Evolutionary conservation across 139 green algal genomes (phyloP).

Genomic region (Trebouxia sp.): DNA sequence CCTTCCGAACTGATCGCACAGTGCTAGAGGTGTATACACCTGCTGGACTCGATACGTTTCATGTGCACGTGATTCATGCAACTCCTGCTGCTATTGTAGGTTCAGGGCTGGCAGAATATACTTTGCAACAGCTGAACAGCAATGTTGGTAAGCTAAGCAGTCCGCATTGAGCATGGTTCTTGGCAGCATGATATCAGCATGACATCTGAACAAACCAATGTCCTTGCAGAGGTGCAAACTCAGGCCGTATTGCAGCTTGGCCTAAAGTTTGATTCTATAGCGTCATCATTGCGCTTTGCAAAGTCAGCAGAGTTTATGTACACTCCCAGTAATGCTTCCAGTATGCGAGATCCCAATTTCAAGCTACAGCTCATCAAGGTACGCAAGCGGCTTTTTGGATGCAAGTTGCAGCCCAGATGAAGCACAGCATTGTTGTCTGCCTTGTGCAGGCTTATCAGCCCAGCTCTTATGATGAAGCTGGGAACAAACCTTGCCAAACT

Average conservation of each 20-base stretch:
- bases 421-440: not conserved
- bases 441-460: conserved; percentile 2
- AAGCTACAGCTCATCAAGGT: not conserved
- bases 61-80: too few relatives aligned
- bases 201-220: too few relatives aligned
- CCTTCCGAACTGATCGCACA: too few relatives aligned
- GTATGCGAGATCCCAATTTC: not conserved
- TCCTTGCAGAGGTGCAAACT: not conserved
- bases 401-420: not conserved
- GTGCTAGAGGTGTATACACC: too few relatives aligned
- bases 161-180: too few relatives aligned
- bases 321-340: not conserved
- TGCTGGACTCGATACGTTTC: too few relatives aligned
- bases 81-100: too few relatives aligned
- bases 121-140: too few relatives aligned
- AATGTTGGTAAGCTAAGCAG: too few relatives aligned
- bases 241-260: not conserved
- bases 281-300: not conserved
- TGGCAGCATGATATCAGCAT: too few relatives aligned
- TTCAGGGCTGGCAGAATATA: too few relatives aligned
- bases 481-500: not conserved
- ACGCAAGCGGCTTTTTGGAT: not conserved
- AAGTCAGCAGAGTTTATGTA: not conserved
- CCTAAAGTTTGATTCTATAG: not conserved
- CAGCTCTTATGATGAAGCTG: not conserved